phyloP scores from a whole-genome alignment of 2,329 filamentous ascomycete species.

The Diaporthe australafricana region DNA sequence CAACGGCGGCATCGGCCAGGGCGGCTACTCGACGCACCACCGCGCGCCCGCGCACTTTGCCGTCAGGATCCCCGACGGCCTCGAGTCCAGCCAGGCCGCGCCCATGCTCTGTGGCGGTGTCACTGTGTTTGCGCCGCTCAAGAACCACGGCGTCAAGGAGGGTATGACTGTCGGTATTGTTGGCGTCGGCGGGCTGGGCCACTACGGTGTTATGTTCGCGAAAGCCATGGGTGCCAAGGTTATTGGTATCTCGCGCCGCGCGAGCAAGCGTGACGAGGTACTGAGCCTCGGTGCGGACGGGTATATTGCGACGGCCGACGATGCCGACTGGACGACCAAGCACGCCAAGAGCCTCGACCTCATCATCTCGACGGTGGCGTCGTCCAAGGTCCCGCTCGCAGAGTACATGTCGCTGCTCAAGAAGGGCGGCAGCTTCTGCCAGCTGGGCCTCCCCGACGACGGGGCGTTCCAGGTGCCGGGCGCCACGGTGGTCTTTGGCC shows the following conservation, averaged over 20 bases:
- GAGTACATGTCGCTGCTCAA: constrained; percentile 71
- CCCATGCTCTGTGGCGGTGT: constrained; percentile 78
- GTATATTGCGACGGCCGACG: constrained; percentile 54
- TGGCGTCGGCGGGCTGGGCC: constrained; percentile 75
- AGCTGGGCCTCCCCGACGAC: constrained; percentile 72
- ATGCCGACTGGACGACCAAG: constrained; percentile 64
- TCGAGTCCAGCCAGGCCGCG: constrained; percentile 56
- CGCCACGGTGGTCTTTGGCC: constrained; percentile 67
- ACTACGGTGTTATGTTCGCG: constrained; percentile 75
- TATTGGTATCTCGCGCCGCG: constrained; percentile 67
- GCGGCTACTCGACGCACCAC: constrained; percentile 57
- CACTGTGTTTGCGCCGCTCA: constrained; percentile 73
- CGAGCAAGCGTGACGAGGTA: constrained; percentile 64
- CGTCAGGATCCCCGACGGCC: constrained; percentile 54
- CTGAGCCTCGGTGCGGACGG: constrained; percentile 67
- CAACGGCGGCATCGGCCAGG: constrained; percentile 66
- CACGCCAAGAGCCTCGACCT: constrained; percentile 64
- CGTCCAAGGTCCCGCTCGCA: constrained; percentile 56
- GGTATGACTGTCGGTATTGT: constrained; percentile 76
- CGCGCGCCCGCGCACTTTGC: constrained; percentile 56
- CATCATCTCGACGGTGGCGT: constrained; percentile 67
- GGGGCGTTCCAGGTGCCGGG: constrained; percentile 57
- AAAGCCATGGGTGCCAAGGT: constrained; percentile 72
- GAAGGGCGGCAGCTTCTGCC: constrained; percentile 70
- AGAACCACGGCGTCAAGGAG: constrained; percentile 66